Evolutionary conservation across 495 filamentous ascomycete species (phyloP).

Genomic region (Penicillium longicatenatum): DNA sequence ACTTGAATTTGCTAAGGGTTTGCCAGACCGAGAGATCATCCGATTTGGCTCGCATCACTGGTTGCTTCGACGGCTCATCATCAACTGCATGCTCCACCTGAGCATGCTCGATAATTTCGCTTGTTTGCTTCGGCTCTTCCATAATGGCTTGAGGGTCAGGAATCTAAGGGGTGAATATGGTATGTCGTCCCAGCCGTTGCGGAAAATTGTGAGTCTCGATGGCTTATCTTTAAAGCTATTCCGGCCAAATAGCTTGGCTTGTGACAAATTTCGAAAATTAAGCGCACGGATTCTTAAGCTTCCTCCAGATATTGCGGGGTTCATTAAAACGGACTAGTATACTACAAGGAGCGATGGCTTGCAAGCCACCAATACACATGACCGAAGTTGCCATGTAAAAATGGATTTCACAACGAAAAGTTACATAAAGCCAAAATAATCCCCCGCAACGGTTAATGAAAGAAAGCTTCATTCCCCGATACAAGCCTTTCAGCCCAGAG

Average conservation of each 20-base stretch:
- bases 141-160: not conserved
- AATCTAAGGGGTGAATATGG: not conserved
- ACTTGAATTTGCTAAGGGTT: conserved; percentile 27
- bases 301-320: not conserved
- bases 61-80: conserved; percentile 3
- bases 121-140: not conserved
- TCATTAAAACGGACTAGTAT: not conserved
- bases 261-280: not conserved
- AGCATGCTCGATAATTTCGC: not conserved
- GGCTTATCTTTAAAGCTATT: not conserved
- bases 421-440: not conserved
- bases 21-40: conserved; percentile 38
- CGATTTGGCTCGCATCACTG: conserved; percentile 30
- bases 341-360: not conserved
- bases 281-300: not conserved
- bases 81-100: not conserved
- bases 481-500: not conserved
- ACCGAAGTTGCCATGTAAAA: too few relatives aligned
- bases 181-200: not conserved
- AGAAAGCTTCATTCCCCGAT: not conserved
- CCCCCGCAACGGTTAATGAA: not conserved
- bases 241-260: not conserved
- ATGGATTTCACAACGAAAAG: not conserved
- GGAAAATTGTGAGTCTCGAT: not conserved
- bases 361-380: not conserved